These are phyloP conservation scores for Leccinum uliginosum DNA, from an alignment of 768 basidiomycete genomes.

Conservation along the genomic window DNA sequence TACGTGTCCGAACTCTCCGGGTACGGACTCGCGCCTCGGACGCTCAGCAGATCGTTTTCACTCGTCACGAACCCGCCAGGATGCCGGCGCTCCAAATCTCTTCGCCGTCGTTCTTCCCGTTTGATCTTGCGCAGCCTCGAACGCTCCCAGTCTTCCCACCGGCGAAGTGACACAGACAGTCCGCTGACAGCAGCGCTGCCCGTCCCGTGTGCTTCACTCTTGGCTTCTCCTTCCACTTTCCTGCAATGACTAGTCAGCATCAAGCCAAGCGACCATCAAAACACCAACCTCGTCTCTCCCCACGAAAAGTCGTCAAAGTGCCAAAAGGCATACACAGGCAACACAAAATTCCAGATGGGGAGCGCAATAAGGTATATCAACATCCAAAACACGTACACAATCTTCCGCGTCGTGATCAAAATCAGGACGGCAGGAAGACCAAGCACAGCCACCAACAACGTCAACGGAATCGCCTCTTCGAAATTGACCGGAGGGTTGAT, in stretches of 20 bases:
- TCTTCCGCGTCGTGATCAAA: slow-evolving; percentile 88
- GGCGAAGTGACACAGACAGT: slow-evolving; percentile 78
- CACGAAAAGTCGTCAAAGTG: slow-evolving; percentile 99
- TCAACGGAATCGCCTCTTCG: slow-evolving; percentile 88
- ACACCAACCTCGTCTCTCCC: slow-evolving; percentile 89
- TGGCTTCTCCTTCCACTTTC: slow-evolving; percentile 91
- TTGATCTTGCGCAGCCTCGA: slow-evolving; percentile 87
- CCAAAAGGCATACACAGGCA: slow-evolving; percentile 97
- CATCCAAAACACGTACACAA: slow-evolving; percentile 99
- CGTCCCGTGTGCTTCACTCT: slow-evolving; percentile 72
- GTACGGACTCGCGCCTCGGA: slow-evolving; percentile 58
- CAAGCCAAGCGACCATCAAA: not conserved
- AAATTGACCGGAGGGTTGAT: slow-evolving; percentile 79
- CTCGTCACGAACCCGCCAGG: slow-evolving; percentile 61
- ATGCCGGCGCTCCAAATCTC: slow-evolving; percentile 77
- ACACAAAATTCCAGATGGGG: slow-evolving; percentile 93
- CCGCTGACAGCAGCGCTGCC: slow-evolving; percentile 51
- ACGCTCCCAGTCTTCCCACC: slow-evolving; percentile 99
- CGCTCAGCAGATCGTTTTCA: slow-evolving; percentile 61
- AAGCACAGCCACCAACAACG: slow-evolving; percentile 85
- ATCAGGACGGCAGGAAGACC: slow-evolving; percentile 92
- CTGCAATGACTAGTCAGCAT: slow-evolving; percentile 38
- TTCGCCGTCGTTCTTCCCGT: slow-evolving; percentile 77
- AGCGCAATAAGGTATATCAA: slow-evolving; percentile 87
- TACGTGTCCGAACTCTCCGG: slow-evolving; percentile 74